Evolutionary conservation across 2,329 filamentous ascomycete species (phyloP).

Genomic region (Elsinoe ampelina): DNA sequence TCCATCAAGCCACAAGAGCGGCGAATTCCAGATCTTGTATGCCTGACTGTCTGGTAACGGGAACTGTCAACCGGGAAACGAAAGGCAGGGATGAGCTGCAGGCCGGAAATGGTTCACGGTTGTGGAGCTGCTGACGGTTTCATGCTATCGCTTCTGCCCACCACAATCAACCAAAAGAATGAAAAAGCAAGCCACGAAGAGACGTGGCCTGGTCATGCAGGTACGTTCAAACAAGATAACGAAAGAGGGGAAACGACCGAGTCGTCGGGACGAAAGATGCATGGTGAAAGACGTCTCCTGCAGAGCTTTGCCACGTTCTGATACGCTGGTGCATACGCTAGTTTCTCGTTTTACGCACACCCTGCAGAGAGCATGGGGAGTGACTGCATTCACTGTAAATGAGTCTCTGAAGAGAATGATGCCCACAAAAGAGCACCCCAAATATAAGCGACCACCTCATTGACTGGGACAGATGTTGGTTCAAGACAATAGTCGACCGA

Average conservation of each 20-base stretch:
- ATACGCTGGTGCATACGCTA: conserved; percentile 1
- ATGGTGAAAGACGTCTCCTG: background rate
- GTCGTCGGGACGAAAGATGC: background rate
- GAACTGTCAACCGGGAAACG: background rate
- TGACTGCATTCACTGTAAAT: background rate
- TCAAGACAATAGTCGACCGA: background rate
- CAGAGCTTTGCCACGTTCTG: background rate
- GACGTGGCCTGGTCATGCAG: background rate
- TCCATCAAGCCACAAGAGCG: too few species aligned
- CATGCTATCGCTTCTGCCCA: background rate
- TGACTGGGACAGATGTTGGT: background rate
- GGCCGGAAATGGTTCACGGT: background rate
- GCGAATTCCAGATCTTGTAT: too few species aligned
- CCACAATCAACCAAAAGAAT: too few species aligned
- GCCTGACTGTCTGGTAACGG: too few species aligned
- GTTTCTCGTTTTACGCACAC: background rate
- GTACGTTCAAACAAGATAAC: background rate
- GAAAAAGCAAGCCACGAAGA: background rate
- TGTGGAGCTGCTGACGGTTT: background rate
- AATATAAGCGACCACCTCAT: too few species aligned
- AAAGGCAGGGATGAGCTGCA: background rate
- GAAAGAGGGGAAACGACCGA: conserved; percentile 4
- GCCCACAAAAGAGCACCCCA: too few species aligned
- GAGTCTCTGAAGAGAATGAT: background rate
- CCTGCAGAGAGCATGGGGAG: background rate